Evolutionary conservation across 2,329 filamentous ascomycete genomes (phyloP).

Genomic region (Ophiocordyceps camponoti-floridani): DNA sequence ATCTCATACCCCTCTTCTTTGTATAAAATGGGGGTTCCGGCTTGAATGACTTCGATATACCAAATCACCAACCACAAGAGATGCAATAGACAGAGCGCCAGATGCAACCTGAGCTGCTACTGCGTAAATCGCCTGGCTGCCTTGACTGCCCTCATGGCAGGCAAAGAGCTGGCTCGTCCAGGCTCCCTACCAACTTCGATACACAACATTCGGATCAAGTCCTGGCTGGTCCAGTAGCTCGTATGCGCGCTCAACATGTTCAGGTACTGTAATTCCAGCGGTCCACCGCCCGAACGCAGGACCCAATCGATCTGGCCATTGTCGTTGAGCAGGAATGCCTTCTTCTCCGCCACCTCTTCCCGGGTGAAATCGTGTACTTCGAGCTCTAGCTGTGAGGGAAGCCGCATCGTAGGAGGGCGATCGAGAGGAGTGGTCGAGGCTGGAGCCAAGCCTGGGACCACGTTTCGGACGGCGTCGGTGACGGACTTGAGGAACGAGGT

Average conservation of each 20-base stretch:
- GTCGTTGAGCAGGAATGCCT: conserved; percentile 78
- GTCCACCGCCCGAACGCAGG: conserved; percentile 65
- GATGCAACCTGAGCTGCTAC: background rate
- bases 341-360: conserved; percentile 81
- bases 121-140: conserved; percentile 19
- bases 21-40: too few relatives aligned
- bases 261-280: conserved; percentile 85
- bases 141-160: conserved; percentile 41
- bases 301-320: conserved; percentile 93
- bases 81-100: too few relatives aligned
- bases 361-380: conserved; percentile 90
- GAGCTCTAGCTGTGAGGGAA: conserved; percentile 60
- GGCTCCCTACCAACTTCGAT: conserved; percentile 65
- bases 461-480: conserved; percentile 40
- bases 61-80: background rate
- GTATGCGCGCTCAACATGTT: conserved; percentile 95
- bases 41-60: background rate
- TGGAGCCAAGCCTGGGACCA: conserved; percentile 34
- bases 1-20: too few relatives aligned
- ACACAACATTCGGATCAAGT: conserved; percentile 83
- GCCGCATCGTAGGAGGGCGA: conserved; percentile 23
- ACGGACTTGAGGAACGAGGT: conserved; percentile 48
- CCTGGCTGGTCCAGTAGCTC: conserved; percentile 76
- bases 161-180: conserved; percentile 42
- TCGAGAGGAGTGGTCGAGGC: conserved; percentile 13